Evolutionary conservation across 352 stramenopile species (phyloP).

Genomic region (Ophiocytium majus): DNA sequence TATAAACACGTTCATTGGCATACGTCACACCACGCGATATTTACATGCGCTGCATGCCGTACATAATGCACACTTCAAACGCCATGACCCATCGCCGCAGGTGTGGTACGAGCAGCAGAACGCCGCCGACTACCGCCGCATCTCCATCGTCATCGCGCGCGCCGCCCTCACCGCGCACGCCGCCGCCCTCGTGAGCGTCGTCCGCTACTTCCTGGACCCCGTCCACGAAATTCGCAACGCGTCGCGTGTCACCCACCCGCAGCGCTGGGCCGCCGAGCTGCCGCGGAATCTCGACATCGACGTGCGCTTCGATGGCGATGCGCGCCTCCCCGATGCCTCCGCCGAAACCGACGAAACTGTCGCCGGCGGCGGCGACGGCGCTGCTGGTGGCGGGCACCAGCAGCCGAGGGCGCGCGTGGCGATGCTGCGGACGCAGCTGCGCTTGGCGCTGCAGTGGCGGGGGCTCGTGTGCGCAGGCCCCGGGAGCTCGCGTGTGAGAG

Average conservation of each 20-base stretch:
- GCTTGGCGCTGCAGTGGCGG: background rate
- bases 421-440: background rate
- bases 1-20: too few species aligned
- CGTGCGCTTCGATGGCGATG: background rate
- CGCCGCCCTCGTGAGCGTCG: background rate
- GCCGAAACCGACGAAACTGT: background rate
- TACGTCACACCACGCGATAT: too few species aligned
- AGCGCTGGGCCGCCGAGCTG: background rate
- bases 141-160: background rate
- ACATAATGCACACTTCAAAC: too few species aligned
- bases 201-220: conserved; percentile 7
- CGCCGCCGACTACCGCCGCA: background rate
- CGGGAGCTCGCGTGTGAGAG: background rate
- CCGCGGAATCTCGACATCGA: conserved; percentile 5
- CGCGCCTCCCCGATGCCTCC: background rate
- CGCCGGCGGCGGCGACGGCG: background rate
- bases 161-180: background rate
- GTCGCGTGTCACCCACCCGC: background rate
- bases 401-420: background rate
- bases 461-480: background rate
- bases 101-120: conserved; percentile 21
- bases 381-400: background rate
- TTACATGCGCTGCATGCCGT: too few species aligned
- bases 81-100: too few species aligned
- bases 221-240: conserved; percentile 14